A percentile compares a stretch with the other conserved stretches of the same genome.
phyloP scores from a whole-genome alignment of 2,329 filamentous ascomycete species.

The Neofusicoccum laricinum region DNA sequence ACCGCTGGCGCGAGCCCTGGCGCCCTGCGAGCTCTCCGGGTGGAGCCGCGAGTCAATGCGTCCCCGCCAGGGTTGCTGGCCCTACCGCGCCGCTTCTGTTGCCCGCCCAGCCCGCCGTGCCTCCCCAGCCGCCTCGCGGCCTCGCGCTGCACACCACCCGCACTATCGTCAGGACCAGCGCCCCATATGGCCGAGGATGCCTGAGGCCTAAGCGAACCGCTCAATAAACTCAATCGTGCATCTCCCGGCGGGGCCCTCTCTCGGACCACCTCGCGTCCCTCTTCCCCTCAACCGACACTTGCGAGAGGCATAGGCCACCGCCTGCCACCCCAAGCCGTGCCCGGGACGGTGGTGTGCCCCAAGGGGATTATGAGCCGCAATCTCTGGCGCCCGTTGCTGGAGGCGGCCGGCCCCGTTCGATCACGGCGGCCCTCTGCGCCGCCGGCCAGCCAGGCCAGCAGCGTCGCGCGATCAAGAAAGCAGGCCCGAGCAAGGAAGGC shows the following conservation, averaged over 20 bases:
- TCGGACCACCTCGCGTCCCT: background rate
- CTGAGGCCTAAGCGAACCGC: conserved; percentile 8
- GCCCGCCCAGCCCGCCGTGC: conserved; percentile 14
- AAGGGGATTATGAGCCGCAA: background rate
- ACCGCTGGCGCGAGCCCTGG: background rate
- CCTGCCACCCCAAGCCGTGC: background rate
- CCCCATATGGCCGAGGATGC: background rate
- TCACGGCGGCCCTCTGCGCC: background rate
- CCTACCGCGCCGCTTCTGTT: background rate
- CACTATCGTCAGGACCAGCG: background rate
- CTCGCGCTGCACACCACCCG: background rate
- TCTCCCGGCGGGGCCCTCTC: background rate
- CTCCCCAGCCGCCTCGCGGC: too few relatives aligned
- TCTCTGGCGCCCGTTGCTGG: too few relatives aligned
- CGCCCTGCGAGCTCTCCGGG: background rate
- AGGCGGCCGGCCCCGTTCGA: conserved; percentile 3
- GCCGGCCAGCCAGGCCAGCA: background rate
- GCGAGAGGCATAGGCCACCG: background rate
- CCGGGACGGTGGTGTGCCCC: background rate
- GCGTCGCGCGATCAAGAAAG: background rate
- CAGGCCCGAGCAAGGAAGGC: too few relatives aligned
- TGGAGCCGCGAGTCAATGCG: background rate
- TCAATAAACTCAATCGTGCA: conserved; percentile 14
- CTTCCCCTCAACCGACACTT: background rate
- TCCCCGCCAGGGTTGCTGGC: background rate